phyloP scores from a whole-genome alignment of 129 eudicot species.

The Tagetes erecta region DNA sequence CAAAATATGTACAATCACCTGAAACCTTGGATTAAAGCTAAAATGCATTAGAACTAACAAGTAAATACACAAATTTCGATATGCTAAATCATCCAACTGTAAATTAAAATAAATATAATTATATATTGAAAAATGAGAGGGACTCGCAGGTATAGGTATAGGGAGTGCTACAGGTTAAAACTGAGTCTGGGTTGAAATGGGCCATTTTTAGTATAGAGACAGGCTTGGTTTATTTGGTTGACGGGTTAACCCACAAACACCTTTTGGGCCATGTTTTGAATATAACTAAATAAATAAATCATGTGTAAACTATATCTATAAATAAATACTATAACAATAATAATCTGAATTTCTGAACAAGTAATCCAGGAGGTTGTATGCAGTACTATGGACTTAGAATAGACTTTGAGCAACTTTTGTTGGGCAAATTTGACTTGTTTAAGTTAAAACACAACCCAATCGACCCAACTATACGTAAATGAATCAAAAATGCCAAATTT shows the following conservation, averaged over 20 bases:
- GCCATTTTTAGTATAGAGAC: neutral
- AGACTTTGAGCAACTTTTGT: neutral
- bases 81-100: neutral
- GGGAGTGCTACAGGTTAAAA: neutral
- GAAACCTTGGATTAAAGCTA: constrained; percentile 58
- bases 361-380: neutral
- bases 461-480: neutral
- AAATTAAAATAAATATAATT: neutral
- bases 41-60: constrained; percentile 24
- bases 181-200: neutral
- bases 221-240: neutral
- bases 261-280: neutral
- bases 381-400: neutral
- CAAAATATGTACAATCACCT: constrained; percentile 95
- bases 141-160: neutral
- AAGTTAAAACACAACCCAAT: constrained; percentile 2
- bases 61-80: constrained; percentile 9
- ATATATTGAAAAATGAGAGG: neutral
- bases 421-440: neutral
- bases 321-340: neutral
- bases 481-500: neutral
- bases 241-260: neutral
- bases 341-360: neutral
- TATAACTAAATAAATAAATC: neutral
- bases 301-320: neutral